Evolutionary conservation across 139 green algal species (phyloP), one percentile per base, ranked within the genome.

Genomic region (Chlorella sp.): DNA sequence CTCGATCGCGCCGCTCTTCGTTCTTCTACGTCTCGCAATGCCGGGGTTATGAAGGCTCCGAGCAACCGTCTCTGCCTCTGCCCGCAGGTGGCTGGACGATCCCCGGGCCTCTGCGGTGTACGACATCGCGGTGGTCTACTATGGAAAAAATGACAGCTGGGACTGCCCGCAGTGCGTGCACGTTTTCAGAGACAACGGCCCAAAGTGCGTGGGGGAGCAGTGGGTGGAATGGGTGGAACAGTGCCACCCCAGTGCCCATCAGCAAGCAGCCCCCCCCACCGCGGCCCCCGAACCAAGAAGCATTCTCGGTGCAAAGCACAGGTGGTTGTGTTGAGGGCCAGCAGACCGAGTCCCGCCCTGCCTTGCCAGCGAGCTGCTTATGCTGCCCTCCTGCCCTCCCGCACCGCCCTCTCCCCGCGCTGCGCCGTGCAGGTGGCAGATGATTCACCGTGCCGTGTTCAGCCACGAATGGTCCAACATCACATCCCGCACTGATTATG

Each of bases 81-180:
- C 37, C 4, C 28, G 14, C 78, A 83, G 78, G 40, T 83, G 78
- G 78, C 78, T 83, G 24, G 78, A 83, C 21, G 78, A 83, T 39
- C 78, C 78, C 0, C 9, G 18, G 1, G 40, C 40, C 19, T 24
- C 39, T 0, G 78, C 78, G 1, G 21, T 22, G 26, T 83, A 64
- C 36, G 78, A 83, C 22, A 11, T 83, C 0, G 78, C 64, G 22
- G 78, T 83, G 2, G 36, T 83, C 2, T 83, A 83, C 39, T 83
- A 53, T 36, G 78, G 78, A 39, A 61, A 61, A 26, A 83, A 61
- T 22, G 39, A n/a, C 24, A 64, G 11, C 78, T 83, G 9, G 9
- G 22, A 24, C 39, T 83, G 78, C 78, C 78, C 78, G 22, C 39
- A 83, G 78, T 83, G 78, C 78, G 39, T 60, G 19, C 40, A 66